Evolutionary conservation across 2,329 filamentous ascomycete species (phyloP).

Genomic region (Diatrype stigma): DNA sequence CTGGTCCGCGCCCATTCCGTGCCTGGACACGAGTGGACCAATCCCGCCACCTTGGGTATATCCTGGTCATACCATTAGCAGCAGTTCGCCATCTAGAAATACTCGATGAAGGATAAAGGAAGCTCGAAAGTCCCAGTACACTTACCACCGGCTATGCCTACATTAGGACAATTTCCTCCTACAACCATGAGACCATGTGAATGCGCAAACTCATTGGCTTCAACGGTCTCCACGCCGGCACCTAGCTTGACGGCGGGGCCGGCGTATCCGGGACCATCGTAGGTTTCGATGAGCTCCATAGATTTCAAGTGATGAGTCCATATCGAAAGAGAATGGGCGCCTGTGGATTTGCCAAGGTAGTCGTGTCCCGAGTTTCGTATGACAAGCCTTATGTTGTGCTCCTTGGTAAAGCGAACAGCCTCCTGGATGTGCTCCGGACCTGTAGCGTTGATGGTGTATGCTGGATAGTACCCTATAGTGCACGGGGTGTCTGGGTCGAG

Average conservation of each 20-base stretch:
- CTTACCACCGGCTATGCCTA: slow-evolving; percentile 10
- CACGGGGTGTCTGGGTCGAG: slow-evolving; percentile 37
- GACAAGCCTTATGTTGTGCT: slow-evolving; percentile 34
- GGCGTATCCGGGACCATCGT: slow-evolving; percentile 21
- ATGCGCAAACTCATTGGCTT: slow-evolving; percentile 7
- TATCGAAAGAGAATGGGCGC: slow-evolving; percentile 16
- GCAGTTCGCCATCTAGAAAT: background rate
- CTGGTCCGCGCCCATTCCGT: slow-evolving; percentile 56
- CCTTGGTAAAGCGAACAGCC: slow-evolving; percentile 27
- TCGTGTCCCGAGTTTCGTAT: slow-evolving; percentile 42
- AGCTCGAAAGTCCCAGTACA: too few species aligned
- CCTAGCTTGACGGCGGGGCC: slow-evolving; percentile 39
- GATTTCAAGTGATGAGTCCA: slow-evolving; percentile 18
- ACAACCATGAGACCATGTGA: slow-evolving; percentile 7
- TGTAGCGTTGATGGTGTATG: slow-evolving; percentile 23
- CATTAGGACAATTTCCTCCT: slow-evolving; percentile 11
- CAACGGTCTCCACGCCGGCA: slow-evolving; percentile 7
- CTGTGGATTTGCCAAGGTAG: slow-evolving; percentile 20
- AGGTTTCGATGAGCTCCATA: slow-evolving; percentile 12
- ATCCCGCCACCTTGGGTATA: slow-evolving; percentile 48
- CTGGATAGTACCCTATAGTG: slow-evolving; percentile 31
- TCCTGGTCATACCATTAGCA: slow-evolving; percentile 1
- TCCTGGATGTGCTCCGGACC: slow-evolving; percentile 8
- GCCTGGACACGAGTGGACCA: slow-evolving; percentile 43
- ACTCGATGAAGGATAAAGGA: too few species aligned